Conservation (phyloP, 2,329 filamentous ascomycete species). For the Cylindrodendrum hubeiense region DNA sequence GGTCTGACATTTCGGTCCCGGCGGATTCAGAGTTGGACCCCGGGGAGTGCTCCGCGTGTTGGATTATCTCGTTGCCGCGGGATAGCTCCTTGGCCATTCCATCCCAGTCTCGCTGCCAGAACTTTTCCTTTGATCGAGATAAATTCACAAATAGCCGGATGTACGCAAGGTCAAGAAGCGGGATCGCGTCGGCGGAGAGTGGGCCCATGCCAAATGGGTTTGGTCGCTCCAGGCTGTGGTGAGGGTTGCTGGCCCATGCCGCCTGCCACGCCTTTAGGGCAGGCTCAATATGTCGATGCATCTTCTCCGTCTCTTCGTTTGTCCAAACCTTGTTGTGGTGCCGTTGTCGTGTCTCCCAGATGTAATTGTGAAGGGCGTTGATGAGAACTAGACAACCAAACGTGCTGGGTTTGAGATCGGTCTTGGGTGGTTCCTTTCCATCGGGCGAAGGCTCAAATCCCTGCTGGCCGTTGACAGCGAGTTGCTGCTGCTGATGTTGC, state of each 20-base stretch:
- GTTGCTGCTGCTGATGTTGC: slow-evolving; percentile 71
- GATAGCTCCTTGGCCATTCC: slow-evolving; percentile 90
- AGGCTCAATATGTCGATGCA: slow-evolving; percentile 95
- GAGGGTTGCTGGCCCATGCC: slow-evolving; percentile 88
- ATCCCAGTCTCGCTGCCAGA: slow-evolving; percentile 95
- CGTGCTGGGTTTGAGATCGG: slow-evolving; percentile 83
- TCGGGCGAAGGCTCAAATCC: slow-evolving; percentile 32
- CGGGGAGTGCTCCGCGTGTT: slow-evolving; percentile 76
- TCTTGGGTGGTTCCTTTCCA: slow-evolving; percentile 62
- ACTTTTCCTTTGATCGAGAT: slow-evolving; percentile 90
- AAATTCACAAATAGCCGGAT: slow-evolving; percentile 93
- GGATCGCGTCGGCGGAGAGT: slow-evolving; percentile 90
- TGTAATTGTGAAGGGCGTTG: slow-evolving; percentile 96
- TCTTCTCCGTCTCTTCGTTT: slow-evolving; percentile 90
- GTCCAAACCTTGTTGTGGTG: slow-evolving; percentile 93
- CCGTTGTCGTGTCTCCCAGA: slow-evolving; percentile 95
- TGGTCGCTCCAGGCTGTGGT: slow-evolving; percentile 85
- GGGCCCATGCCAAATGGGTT: slow-evolving; percentile 87
- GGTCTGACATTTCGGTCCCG: slow-evolving; percentile 59
- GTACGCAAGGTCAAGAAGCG: slow-evolving; percentile 90
- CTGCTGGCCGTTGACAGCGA: slow-evolving; percentile 39
- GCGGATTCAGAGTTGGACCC: slow-evolving; percentile 60
- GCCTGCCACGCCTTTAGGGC: slow-evolving; percentile 94
- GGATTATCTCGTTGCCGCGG: slow-evolving; percentile 79
- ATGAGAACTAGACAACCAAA: slow-evolving; percentile 94